Conservation (phyloP, 176 grass and related monocot genomes). For the Oryza meridionalis region DNA sequence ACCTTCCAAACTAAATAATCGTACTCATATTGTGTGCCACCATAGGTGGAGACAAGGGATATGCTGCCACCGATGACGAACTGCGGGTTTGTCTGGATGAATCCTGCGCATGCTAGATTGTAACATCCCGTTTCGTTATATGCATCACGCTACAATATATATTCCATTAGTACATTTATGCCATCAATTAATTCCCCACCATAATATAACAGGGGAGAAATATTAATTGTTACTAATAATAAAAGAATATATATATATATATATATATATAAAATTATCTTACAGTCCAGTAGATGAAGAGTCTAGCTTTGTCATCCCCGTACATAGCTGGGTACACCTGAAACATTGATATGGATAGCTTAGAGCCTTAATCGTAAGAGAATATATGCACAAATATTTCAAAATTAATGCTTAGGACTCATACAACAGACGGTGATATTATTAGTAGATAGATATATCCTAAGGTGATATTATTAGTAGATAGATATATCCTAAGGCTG, state of each 20-base stretch:
- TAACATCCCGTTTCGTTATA: constrained; percentile 89
- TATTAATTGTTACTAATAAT: background rate
- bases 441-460: no score
- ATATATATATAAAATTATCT: no score
- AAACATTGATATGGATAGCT: constrained; percentile 32
- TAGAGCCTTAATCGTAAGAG: background rate
- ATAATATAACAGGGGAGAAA: constrained; percentile 17
- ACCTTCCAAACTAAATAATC: constrained; percentile 92
- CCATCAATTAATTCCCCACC: background rate
- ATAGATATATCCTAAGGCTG: no score
- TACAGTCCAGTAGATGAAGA: constrained; percentile 93
- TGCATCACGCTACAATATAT: constrained; percentile 76
- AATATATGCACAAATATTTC: background rate
- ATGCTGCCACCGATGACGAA: constrained; percentile 87
- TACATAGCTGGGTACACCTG: constrained; percentile 87
- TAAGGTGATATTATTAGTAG: no score
- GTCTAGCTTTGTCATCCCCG: constrained; percentile 77
- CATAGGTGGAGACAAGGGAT: constrained; percentile 73
- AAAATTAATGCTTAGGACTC: background rate
- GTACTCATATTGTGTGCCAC: constrained; percentile 73
- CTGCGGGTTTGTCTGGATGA: constrained; percentile 87
- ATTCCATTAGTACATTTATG: constrained; percentile 1
- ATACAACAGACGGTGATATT: no score
- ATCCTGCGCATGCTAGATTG: constrained; percentile 84
- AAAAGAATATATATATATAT: constrained; percentile 10